Evolutionary conservation across 495 filamentous ascomycete species (phyloP).

Genomic region (Tuber umbilicatum): DNA sequence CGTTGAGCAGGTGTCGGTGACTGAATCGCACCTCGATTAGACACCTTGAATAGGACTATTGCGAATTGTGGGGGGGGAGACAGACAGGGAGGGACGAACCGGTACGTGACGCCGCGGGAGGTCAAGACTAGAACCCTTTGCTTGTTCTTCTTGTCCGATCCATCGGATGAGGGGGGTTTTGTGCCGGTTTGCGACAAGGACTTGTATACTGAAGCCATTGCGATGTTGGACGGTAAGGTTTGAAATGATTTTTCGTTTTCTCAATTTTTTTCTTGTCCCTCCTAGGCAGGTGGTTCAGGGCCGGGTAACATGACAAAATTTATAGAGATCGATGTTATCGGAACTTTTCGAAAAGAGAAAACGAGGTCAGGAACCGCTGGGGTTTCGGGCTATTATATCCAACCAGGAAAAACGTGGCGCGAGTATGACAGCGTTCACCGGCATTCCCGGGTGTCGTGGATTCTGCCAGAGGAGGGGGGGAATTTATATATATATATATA

Average conservation of each 20-base stretch:
- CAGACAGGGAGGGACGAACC: constrained; percentile 51
- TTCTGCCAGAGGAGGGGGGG: no score
- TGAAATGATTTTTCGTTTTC: not conserved
- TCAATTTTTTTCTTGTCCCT: not conserved
- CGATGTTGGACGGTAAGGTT: constrained; percentile 24
- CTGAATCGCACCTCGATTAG: constrained; percentile 44
- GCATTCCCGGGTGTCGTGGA: no score
- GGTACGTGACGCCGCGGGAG: constrained; percentile 80
- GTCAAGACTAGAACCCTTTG: constrained; percentile 84
- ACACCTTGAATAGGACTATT: not conserved
- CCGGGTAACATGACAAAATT: not conserved
- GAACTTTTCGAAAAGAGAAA: not conserved
- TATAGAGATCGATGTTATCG: not conserved
- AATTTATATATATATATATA: no score
- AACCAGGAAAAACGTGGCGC: no score
- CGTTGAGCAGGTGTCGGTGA: constrained; percentile 87
- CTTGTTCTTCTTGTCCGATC: constrained; percentile 53
- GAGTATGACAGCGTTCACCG: no score
- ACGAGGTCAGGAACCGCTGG: no score
- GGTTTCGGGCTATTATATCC: no score
- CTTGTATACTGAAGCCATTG: constrained; percentile 94
- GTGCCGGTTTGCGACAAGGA: constrained; percentile 64
- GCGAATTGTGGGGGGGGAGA: constrained; percentile 3
- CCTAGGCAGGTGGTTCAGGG: not conserved
- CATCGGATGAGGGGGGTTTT: constrained; percentile 49